A percentile compares a stretch with the other conserved stretches of the same genome.
phyloP scores from a whole-genome alignment of 2,329 filamentous ascomycete species.

The Ophiostoma perfectum region DNA sequence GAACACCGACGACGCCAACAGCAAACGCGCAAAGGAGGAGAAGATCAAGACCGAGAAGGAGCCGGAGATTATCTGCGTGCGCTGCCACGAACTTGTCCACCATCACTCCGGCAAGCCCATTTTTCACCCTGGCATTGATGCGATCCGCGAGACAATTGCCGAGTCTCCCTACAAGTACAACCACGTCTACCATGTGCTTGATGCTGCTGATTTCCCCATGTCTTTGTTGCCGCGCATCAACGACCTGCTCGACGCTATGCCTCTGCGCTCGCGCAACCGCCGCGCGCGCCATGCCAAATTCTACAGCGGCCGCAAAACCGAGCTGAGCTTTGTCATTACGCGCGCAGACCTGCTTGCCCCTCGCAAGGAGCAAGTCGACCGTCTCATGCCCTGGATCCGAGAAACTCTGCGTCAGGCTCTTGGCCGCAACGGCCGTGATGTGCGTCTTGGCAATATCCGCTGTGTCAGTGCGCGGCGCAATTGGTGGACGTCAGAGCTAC shows the following conservation, averaged over 20 bases:
- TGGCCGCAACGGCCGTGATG: slow-evolving; percentile 57
- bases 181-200: slow-evolving; percentile 90
- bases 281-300: slow-evolving; percentile 64
- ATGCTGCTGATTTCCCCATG: slow-evolving; percentile 95
- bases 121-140: slow-evolving; percentile 72
- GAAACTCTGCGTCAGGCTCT: slow-evolving; percentile 72
- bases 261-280: slow-evolving; percentile 73
- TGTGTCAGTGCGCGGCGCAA: slow-evolving; percentile 79
- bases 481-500: slow-evolving; percentile 89
- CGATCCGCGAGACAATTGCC: slow-evolving; percentile 75
- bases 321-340: slow-evolving; percentile 87
- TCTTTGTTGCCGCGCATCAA: slow-evolving; percentile 77
- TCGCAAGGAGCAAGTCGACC: slow-evolving; percentile 75
- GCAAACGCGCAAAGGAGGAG: background rate
- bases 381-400: slow-evolving; percentile 76
- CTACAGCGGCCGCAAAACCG: slow-evolving; percentile 61
- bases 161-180: slow-evolving; percentile 88
- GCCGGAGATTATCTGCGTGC: slow-evolving; percentile 64
- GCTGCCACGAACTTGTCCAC: slow-evolving; percentile 78
- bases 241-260: slow-evolving; percentile 62
- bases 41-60: background rate
- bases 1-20: background rate
- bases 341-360: slow-evolving; percentile 80
- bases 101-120: slow-evolving; percentile 68
- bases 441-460: slow-evolving; percentile 81